Evolutionary conservation across 345 rosid species (phyloP), one percentile per base, ranked within the genome.

Genomic region (Eucalyptus regnans): DNA sequence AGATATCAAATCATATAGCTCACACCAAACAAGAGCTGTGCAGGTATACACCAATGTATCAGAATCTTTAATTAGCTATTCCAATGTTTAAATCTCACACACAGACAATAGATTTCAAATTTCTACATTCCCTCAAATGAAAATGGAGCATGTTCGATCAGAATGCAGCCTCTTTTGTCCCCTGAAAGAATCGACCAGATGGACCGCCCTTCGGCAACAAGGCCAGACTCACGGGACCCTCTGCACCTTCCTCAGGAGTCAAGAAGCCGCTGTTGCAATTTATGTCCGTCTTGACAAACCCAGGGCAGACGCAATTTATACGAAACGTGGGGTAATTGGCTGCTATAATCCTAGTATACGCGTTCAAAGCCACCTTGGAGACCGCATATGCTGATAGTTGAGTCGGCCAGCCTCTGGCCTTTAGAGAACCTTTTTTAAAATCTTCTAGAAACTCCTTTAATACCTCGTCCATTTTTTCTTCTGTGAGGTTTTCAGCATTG

Each of bases 401-500:
- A 41, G 66, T 6, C 51, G 90, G 90, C 93, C 91, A 94, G 8
- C 94, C 94, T 86, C 92, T 93, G 62, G 87, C 86, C 86, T 90
- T 89, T 43, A 91, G 88, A 20, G 89, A 88, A 5, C 92, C 95
- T 86, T 93, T 88, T 88, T 90, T 90, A 86, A 87, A 91, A 89
- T 93, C 93, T 33, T 92, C 91, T 4, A 93, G 93, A 62, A 88
- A 93, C 87, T 88, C 91, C 15, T 44, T 91, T 44, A 94, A 22
- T 31, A 92, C 91, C 90, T 88, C 87, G 41, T 95, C 94, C 49
- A 95, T 80, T 88, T 86, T 93, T 91, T 91, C 94, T 88, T 90
- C 90, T n/a, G 93, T 90, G 52, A 94, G 91, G 43, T 89, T 94
- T 76, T 93, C 93, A 18, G 50, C 92, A 68, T 95, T 92, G 51